A percentile compares a stretch with the other conserved stretches of the same genome.
phyloP scores from a whole-genome alignment of 768 basidiomycete species.

The Amyloporia xantha region DNA sequence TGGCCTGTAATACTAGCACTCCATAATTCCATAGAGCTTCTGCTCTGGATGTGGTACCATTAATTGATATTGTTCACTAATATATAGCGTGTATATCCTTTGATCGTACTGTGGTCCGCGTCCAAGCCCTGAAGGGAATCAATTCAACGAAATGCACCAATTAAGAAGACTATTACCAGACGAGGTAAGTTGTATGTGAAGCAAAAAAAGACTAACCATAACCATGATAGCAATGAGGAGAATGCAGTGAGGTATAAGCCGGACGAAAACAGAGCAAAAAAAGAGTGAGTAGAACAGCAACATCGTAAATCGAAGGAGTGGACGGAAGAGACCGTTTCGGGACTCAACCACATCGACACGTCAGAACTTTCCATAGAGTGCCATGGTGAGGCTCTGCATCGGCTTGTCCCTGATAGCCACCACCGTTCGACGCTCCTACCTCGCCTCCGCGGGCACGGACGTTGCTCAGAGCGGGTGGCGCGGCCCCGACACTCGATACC shows the following conservation, averaged over 20 bases:
- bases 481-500: conserved; percentile 63
- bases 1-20: too few species aligned
- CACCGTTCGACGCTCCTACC: conserved; percentile 57
- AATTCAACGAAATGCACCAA: conserved; percentile 9
- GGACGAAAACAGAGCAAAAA: conserved; percentile 15
- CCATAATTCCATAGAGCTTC: too few species aligned
- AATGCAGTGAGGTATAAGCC: conserved; percentile 22
- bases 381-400: conserved; percentile 48
- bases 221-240: conserved; percentile 9
- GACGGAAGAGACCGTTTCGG: conserved; percentile 13
- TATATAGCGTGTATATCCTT: not conserved
- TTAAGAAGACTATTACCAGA: conserved; percentile 6
- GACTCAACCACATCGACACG: conserved; percentile 66
- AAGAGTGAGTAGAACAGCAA: conserved; percentile 17
- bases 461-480: conserved; percentile 65
- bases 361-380: conserved; percentile 60
- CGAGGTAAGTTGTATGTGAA: conserved; percentile 2
- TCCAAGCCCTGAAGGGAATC: conserved; percentile 1
- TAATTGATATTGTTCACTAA: not conserved
- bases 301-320: conserved; percentile 16
- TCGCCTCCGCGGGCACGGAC: conserved; percentile 67
- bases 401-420: conserved; percentile 50
- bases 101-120: not conserved
- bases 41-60: too few species aligned
- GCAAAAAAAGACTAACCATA: not conserved